phyloP scores from a whole-genome alignment of 75 land plant species.

The Adiantum capillusveneris region DNA sequence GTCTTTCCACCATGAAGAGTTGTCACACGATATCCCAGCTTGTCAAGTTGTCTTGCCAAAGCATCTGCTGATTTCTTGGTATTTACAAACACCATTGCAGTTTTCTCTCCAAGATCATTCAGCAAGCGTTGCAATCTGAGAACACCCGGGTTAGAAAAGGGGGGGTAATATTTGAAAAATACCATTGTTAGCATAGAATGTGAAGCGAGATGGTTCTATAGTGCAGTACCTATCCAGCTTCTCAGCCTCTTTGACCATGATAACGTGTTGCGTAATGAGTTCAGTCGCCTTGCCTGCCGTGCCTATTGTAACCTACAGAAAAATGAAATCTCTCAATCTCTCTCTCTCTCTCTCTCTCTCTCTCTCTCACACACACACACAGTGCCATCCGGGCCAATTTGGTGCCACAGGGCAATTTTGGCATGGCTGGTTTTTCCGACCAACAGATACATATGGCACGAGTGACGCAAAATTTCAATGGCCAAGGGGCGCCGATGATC shows the following conservation, averaged over 20 bases:
- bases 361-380: too few species aligned
- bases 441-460: too few species aligned
- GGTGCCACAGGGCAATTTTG: too few species aligned
- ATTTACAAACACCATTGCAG: constrained; percentile 87
- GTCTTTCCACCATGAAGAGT: constrained; percentile 95
- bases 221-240: constrained; percentile 49
- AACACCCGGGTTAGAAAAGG: neutral
- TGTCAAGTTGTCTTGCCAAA: constrained; percentile 68
- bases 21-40: constrained; percentile 67
- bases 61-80: constrained; percentile 81
- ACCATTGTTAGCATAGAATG: too few species aligned
- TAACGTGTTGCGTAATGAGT: constrained; percentile 84
- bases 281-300: constrained; percentile 98
- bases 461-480: too few species aligned
- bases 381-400: too few species aligned
- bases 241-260: constrained; percentile 88
- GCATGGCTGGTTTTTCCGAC: too few species aligned
- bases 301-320: constrained; percentile 58
- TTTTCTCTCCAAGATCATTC: constrained; percentile 89
- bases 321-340: neutral
- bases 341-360: too few species aligned
- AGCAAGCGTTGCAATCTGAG: constrained; percentile 55
- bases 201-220: too few species aligned
- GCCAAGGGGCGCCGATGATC: too few species aligned
- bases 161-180: too few species aligned